phyloP scores from a whole-genome alignment of 2,329 filamentous ascomycete genomes.

The Helotiales sp. region DNA sequence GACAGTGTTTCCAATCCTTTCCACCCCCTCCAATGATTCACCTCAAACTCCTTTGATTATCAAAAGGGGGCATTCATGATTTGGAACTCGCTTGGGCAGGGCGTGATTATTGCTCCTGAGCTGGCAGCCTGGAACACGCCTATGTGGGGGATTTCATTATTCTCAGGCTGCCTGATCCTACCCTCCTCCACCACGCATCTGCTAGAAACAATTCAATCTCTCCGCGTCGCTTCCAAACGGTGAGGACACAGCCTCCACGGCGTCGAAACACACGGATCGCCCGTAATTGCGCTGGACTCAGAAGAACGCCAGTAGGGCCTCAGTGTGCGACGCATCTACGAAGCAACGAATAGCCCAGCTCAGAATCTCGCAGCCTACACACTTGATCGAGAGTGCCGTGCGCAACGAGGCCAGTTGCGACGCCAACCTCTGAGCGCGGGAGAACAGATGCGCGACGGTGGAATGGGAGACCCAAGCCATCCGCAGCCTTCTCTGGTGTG shows the following conservation, averaged over 20 bases:
- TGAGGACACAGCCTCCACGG: constrained; percentile 17
- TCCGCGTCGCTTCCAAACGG: constrained; percentile 7
- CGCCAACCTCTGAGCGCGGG: constrained; percentile 4
- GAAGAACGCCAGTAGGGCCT: background rate
- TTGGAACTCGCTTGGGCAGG: background rate
- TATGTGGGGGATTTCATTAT: background rate
- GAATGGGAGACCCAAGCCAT: constrained; percentile 5
- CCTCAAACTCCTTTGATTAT: constrained; percentile 6
- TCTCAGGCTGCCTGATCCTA: background rate
- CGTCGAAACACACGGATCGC: constrained; percentile 9
- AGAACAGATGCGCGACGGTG: constrained; percentile 3
- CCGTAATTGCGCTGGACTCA: background rate
- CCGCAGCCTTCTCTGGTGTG: constrained; percentile 14
- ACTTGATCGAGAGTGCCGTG: constrained; percentile 15
- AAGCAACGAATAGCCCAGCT: constrained; percentile 9
- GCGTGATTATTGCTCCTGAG: background rate
- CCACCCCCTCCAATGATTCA: background rate
- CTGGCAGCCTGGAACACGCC: constrained; percentile 1
- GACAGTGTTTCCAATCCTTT: constrained; percentile 11
- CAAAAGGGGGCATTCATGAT: constrained; percentile 2
- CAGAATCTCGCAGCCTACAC: constrained; percentile 20
- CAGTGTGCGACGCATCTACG: background rate
- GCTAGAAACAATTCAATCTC: constrained; percentile 6
- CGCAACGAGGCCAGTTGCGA: constrained; percentile 6
- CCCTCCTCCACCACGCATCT: background rate